Percentiles rank a stretch among this genome's conserved stretches.
phyloP scores from a whole-genome alignment of 2,329 filamentous ascomycete species.

The Talaromyces atroroseus region DNA sequence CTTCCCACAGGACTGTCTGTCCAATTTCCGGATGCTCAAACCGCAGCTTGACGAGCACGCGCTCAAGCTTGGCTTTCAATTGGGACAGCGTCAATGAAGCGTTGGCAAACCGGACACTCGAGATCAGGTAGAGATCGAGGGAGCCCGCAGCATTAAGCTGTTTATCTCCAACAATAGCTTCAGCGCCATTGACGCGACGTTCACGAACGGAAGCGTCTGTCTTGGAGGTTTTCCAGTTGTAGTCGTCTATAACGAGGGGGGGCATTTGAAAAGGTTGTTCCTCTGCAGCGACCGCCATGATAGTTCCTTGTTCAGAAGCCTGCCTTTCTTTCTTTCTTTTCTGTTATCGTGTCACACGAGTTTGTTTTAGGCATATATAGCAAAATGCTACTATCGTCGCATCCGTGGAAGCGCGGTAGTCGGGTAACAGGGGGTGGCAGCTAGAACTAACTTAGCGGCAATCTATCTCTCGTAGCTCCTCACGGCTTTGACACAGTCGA shows the following conservation, averaged over 20 bases:
- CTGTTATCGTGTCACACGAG: too few species aligned
- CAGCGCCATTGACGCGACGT: constrained; percentile 4
- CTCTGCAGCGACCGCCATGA: neutral
- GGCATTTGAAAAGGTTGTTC: constrained; percentile 2
- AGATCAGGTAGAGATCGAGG: constrained; percentile 7
- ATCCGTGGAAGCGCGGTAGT: neutral
- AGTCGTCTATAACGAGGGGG: constrained; percentile 5
- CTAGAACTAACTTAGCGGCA: neutral
- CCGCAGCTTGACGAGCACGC: neutral
- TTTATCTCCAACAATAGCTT: constrained; percentile 6
- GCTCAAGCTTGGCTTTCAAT: constrained; percentile 5
- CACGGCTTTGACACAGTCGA: too few species aligned
- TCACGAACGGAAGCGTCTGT: constrained; percentile 4
- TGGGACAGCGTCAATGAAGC: neutral
- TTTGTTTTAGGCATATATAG: neutral
- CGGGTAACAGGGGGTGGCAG: neutral
- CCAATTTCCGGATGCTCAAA: constrained; percentile 10
- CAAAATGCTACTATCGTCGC: neutral
- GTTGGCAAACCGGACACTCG: neutral
- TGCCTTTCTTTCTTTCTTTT: too few species aligned
- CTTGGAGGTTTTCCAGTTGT: neutral
- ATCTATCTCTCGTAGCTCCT: neutral
- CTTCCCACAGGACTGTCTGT: constrained; percentile 1
- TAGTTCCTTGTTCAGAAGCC: neutral
- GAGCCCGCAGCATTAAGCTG: constrained; percentile 1